Evolutionary conservation across 768 basidiomycete species (phyloP).

Genomic region (Rubroboletus satanas): DNA sequence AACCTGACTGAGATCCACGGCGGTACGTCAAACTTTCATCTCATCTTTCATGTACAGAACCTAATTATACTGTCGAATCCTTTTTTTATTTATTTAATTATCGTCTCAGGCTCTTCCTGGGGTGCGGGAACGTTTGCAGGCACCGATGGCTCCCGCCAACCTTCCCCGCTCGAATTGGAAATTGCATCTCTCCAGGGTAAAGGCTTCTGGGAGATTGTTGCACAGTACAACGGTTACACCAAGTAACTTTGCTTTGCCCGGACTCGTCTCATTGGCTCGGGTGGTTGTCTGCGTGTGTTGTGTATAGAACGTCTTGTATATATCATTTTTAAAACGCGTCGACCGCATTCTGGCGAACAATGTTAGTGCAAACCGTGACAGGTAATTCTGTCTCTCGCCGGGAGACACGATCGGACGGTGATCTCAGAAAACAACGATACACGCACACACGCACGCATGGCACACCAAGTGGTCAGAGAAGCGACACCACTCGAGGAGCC

Average conservation of each 20-base stretch:
- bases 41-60: not conserved
- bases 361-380: not conserved
- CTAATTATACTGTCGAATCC: not conserved
- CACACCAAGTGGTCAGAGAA: not conserved
- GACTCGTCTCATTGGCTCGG: not conserved
- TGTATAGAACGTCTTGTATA: not conserved
- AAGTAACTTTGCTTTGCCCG: conserved; percentile 5
- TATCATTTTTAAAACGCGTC: not conserved
- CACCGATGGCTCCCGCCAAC: conserved; percentile 55
- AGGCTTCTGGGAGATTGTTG: conserved; percentile 47
- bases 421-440: not conserved
- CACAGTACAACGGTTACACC: conserved; percentile 30
- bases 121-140: conserved; percentile 71
- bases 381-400: too few relatives aligned
- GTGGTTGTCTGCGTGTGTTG: not conserved
- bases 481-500: too few relatives aligned
- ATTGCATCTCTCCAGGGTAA: conserved; percentile 57
- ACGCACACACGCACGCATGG: not conserved
- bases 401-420: not conserved
- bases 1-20: conserved; percentile 44
- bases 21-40: conserved; percentile 30
- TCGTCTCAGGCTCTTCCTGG: conserved; percentile 62
- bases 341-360: not conserved
- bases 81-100: not conserved
- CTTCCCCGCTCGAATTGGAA: conserved; percentile 52